Percentiles rank a stretch among this genome's conserved stretches.
These are phyloP conservation scores for Tubosaeta sp. DNA, from an alignment of 768 basidiomycete species.

Conservation along the genomic window DNA sequence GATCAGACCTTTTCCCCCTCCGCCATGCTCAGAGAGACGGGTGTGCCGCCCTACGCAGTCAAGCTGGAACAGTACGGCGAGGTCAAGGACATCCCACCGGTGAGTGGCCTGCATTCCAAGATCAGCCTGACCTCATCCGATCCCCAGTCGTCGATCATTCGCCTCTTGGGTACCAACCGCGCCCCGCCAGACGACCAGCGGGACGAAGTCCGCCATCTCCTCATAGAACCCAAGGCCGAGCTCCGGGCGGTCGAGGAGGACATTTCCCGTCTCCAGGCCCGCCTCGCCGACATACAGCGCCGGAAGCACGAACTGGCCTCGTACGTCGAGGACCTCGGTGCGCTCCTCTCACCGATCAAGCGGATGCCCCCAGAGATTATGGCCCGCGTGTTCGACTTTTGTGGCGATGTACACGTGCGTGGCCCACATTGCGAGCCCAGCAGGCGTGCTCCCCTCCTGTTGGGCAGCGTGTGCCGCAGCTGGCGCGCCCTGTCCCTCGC, in stretches of 20 bases:
- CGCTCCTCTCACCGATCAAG: constrained; percentile 30
- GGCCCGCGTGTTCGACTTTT: constrained; percentile 31
- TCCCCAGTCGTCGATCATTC: constrained; percentile 29
- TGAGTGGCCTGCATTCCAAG: constrained; percentile 7
- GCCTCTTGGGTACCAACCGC: constrained; percentile 25
- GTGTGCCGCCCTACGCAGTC: constrained; percentile 20
- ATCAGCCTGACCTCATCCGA: neutral
- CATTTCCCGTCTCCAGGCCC: constrained; percentile 25
- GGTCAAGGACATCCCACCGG: constrained; percentile 27
- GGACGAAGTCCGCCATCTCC: constrained; percentile 23
- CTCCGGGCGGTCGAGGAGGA: constrained; percentile 23
- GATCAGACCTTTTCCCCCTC: neutral
- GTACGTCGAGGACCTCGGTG: constrained; percentile 31
- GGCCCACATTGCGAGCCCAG: constrained; percentile 30
- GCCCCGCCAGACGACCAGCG: constrained; percentile 27
- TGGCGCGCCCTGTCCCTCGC: constrained; percentile 27
- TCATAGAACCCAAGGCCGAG: constrained; percentile 26
- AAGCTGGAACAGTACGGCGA: constrained; percentile 28
- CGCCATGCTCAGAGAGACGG: constrained; percentile 23
- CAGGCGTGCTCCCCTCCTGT: constrained; percentile 25
- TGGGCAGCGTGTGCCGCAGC: constrained; percentile 27
- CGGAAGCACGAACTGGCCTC: constrained; percentile 25
- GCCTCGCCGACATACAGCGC: constrained; percentile 27
- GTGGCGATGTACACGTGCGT: constrained; percentile 23
- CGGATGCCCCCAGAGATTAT: constrained; percentile 33